Conservation (phyloP, 2,329 filamentous ascomycete species). For the Cladosporium cucumerinum region DNA sequence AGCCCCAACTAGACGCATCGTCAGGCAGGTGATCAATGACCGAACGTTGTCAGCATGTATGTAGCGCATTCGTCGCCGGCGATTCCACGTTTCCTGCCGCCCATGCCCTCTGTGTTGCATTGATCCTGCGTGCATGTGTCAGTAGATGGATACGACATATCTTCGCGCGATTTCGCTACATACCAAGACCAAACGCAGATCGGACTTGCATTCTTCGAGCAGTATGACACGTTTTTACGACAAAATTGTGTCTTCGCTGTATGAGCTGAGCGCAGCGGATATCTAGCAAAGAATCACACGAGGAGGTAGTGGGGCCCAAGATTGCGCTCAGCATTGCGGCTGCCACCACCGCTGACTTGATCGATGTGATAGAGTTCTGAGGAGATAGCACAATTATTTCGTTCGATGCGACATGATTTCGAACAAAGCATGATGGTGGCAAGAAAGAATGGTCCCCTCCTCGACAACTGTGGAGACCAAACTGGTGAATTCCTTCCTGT, state of each 20-base stretch:
- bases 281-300: background rate
- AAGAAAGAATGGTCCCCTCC: background rate
- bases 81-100: too few relatives aligned
- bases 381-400: background rate
- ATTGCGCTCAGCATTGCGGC: background rate
- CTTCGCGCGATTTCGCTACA: too few relatives aligned
- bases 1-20: too few relatives aligned
- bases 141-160: too few relatives aligned
- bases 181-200: too few relatives aligned
- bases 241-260: too few relatives aligned
- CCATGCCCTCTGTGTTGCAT: too few relatives aligned
- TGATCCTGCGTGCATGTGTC: too few relatives aligned
- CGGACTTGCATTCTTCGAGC: background rate
- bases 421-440: background rate
- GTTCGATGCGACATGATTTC: background rate
- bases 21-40: too few relatives aligned
- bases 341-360: background rate
- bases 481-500: slow-evolving; percentile 1
- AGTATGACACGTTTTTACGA: background rate
- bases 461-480: background rate
- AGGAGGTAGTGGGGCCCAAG: background rate
- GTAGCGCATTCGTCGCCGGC: too few relatives aligned
- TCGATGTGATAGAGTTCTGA: background rate
- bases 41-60: too few relatives aligned
- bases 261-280: background rate